These are phyloP conservation scores for Colletotrichum sp. DNA, from an alignment of 2,329 filamentous ascomycete species.

Conservation along the genomic window DNA sequence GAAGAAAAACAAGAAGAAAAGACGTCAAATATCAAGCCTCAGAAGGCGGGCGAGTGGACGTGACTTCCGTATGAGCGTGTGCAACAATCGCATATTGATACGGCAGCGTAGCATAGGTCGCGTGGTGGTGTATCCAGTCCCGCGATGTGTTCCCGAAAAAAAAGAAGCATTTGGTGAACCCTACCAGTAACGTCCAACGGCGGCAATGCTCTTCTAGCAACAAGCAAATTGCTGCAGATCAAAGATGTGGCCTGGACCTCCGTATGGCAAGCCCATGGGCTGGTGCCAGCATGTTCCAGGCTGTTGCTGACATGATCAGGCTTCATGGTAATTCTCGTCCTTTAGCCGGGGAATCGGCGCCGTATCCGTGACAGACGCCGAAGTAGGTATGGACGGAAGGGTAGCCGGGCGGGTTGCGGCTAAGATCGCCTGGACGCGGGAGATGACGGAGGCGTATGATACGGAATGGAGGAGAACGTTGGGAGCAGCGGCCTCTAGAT, in stretches of 20 bases:
- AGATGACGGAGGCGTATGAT: constrained; percentile 10
- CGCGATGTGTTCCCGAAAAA: neutral
- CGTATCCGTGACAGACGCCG: neutral
- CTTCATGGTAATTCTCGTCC: neutral
- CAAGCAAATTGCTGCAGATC: neutral
- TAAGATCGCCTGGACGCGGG: constrained; percentile 23
- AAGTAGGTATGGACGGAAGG: neutral
- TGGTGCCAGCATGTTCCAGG: neutral
- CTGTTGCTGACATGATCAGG: neutral
- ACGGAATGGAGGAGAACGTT: neutral
- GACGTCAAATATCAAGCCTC: neutral
- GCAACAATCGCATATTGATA: neutral
- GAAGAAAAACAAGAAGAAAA: neutral
- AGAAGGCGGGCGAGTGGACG: neutral
- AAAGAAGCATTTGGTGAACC: neutral
- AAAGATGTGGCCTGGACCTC: neutral
- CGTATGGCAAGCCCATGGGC: neutral
- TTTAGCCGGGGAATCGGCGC: neutral
- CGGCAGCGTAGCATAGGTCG: neutral
- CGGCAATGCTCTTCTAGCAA: neutral
- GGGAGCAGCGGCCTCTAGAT: neutral
- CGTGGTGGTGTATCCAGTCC: neutral
- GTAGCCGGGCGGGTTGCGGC: neutral
- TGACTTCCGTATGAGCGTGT: neutral
- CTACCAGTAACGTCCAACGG: neutral